A percentile compares a stretch with the other conserved stretches of the same genome.
These are phyloP conservation scores for Ophiostoma pallidulum DNA, from an alignment of 2,329 filamentous ascomycete species.

Conservation along the genomic window DNA sequence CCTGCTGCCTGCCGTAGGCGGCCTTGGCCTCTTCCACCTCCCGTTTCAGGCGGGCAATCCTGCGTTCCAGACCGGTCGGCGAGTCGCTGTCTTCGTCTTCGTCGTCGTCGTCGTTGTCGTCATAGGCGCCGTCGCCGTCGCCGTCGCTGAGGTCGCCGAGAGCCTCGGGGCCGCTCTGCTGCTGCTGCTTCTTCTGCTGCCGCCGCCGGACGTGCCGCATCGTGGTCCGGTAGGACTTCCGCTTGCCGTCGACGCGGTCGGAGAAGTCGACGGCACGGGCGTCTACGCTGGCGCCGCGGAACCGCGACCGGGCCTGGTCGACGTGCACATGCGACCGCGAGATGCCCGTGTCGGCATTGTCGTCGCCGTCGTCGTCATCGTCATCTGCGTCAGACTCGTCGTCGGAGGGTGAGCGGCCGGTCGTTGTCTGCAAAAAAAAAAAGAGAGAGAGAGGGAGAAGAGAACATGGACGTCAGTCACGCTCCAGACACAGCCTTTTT, in stretches of 20 bases:
- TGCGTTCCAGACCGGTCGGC: constrained; percentile 47
- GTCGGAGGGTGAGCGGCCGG: constrained; percentile 48
- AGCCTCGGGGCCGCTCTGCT: too few relatives aligned
- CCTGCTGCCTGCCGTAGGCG: constrained; percentile 48
- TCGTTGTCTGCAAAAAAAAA: constrained; percentile 45
- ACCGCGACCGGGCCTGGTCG: constrained; percentile 69
- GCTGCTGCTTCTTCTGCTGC: constrained; percentile 42
- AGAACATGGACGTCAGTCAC: too few relatives aligned
- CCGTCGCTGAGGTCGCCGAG: constrained; percentile 69
- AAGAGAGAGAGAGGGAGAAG: too few relatives aligned
- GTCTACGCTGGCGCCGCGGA: constrained; percentile 66
- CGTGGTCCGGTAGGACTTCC: constrained; percentile 72
- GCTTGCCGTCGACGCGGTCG: constrained; percentile 72
- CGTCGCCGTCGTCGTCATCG: constrained; percentile 53
- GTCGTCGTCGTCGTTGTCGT: constrained; percentile 4
- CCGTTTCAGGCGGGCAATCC: constrained; percentile 70
- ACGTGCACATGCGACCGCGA: constrained; percentile 68
- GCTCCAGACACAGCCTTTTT: too few relatives aligned
- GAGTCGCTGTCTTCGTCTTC: constrained; percentile 21
- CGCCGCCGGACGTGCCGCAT: constrained; percentile 46
- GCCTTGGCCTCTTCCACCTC: constrained; percentile 70
- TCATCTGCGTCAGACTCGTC: constrained; percentile 42
- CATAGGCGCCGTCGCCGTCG: constrained; percentile 34
- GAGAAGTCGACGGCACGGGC: constrained; percentile 78
- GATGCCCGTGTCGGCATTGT: constrained; percentile 57